Conservation (phyloP, 495 filamentous ascomycete species). For the Oidiodendron maius region DNA sequence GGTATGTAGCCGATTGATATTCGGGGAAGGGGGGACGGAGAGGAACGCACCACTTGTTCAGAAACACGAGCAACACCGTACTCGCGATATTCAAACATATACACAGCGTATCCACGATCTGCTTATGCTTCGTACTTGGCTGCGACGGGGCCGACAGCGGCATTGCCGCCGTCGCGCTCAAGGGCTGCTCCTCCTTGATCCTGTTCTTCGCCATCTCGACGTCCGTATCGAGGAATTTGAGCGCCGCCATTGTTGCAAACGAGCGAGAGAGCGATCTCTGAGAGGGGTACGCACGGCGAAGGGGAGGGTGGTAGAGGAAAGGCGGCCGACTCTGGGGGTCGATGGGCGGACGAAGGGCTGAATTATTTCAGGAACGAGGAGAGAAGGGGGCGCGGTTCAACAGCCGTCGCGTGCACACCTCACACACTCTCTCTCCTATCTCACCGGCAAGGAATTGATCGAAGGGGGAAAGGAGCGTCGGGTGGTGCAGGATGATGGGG, state of each 20-base stretch:
- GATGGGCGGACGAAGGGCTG: too few relatives aligned
- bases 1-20: too few relatives aligned
- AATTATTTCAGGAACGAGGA: too few relatives aligned
- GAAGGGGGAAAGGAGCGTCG: too few relatives aligned
- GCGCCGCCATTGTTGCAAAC: constrained; percentile 1
- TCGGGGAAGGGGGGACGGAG: neutral
- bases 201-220: constrained; percentile 13
- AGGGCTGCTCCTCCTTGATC: constrained; percentile 7
- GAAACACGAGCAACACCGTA: constrained; percentile 21
- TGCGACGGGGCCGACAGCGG: neutral
- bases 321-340: neutral
- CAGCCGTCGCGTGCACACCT: too few relatives aligned
- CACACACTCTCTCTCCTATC: too few relatives aligned
- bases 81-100: constrained; percentile 20
- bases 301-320: neutral
- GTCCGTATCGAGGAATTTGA: constrained; percentile 9
- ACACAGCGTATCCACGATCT: constrained; percentile 12
- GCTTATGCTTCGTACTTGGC: constrained; percentile 1
- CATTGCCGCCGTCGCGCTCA: neutral
- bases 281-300: too few relatives aligned
- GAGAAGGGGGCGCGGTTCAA: too few relatives aligned
- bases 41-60: constrained; percentile 20
- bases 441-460: too few relatives aligned
- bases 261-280: too few relatives aligned
- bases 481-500: too few relatives aligned